Evolutionary conservation across 225 moss, liverwort and hornwort genomes (phyloP).

Genomic region (Anthoceros angustus): DNA sequence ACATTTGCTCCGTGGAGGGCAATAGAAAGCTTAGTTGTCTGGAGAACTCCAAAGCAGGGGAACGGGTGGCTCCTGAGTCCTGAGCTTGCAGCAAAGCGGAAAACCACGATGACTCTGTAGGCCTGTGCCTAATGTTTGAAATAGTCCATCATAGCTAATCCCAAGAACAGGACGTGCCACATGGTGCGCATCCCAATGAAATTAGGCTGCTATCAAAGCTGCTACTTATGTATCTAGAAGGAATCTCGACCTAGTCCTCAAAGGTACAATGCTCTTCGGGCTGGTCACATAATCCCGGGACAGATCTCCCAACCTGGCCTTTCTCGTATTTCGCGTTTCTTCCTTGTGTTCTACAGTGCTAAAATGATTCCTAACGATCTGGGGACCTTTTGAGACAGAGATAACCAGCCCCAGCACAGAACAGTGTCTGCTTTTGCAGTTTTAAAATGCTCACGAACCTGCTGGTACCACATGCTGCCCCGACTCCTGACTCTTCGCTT

Average conservation of each 20-base stretch:
- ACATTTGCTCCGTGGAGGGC: no score
- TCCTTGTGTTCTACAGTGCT: conserved; percentile 44
- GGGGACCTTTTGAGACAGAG: conserved; percentile 46
- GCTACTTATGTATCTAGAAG: neutral
- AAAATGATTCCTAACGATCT: conserved; percentile 58
- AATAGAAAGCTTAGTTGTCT: no score
- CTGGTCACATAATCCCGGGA: conserved; percentile 68
- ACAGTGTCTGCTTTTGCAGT: neutral
- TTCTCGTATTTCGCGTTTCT: conserved; percentile 82
- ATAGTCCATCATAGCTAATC: neutral
- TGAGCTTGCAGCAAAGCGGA: no score
- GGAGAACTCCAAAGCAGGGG: no score
- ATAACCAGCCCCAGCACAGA: conserved; percentile 60
- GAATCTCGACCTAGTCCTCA: neutral
- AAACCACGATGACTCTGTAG: no score
- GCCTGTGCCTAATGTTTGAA: no score
- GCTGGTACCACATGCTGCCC: conserved; percentile 59
- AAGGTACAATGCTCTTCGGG: neutral
- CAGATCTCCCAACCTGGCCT: conserved; percentile 72
- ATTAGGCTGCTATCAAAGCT: neutral
- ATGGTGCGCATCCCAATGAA: neutral
- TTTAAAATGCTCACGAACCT: conserved; percentile 21
- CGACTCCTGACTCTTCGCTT: conserved; percentile 54
- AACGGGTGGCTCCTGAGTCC: no score
- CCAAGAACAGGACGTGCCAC: neutral